Evolutionary conservation across 1,139 yeast genomes (phyloP).

Genomic region (Hansenula anomala): DNA sequence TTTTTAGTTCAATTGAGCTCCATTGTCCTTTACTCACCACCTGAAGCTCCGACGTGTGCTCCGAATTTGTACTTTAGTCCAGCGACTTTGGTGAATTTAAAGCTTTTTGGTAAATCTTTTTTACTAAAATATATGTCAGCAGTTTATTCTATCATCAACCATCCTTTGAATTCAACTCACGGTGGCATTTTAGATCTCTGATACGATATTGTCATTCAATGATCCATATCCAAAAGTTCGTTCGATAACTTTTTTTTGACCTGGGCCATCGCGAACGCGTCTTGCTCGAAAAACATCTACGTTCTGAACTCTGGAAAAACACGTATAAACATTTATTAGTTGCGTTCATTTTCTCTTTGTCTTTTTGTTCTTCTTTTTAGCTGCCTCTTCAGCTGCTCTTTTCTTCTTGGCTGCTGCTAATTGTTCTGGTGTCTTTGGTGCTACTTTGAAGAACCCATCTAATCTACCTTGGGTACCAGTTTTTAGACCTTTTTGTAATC

Average conservation of each 20-base stretch:
- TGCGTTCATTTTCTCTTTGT: slow-evolving; percentile 16
- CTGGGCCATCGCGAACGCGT: too few species aligned
- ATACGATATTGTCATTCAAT: too few species aligned
- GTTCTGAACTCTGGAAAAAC: too few species aligned
- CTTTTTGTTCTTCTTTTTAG: slow-evolving; percentile 28
- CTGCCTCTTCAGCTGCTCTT: slow-evolving; percentile 31
- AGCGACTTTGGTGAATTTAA: slow-evolving; percentile 26
- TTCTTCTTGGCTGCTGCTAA: slow-evolving; percentile 34
- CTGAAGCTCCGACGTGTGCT: slow-evolving; percentile 73
- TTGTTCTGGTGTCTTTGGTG: slow-evolving; percentile 46
- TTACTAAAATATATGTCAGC: slow-evolving; percentile 7
- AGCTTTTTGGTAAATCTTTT: slow-evolving; percentile 7
- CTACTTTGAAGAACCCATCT: slow-evolving; percentile 84
- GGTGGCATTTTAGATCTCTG: slow-evolving; percentile 6
- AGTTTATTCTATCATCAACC: too few species aligned
- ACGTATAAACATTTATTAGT: too few species aligned
- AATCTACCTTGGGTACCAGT: slow-evolving; percentile 87
- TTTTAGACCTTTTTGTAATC: slow-evolving; percentile 77
- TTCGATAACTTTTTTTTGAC: too few species aligned
- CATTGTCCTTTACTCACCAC: too few species aligned
- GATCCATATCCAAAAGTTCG: too few species aligned
- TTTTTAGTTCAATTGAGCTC: not conserved
- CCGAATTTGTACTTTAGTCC: slow-evolving; percentile 55
- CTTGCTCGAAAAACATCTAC: too few species aligned
- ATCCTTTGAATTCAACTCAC: slow-evolving; percentile 2